phyloP scores from a whole-genome alignment of 495 filamentous ascomycete species.

The Cudoniella acicularis region DNA sequence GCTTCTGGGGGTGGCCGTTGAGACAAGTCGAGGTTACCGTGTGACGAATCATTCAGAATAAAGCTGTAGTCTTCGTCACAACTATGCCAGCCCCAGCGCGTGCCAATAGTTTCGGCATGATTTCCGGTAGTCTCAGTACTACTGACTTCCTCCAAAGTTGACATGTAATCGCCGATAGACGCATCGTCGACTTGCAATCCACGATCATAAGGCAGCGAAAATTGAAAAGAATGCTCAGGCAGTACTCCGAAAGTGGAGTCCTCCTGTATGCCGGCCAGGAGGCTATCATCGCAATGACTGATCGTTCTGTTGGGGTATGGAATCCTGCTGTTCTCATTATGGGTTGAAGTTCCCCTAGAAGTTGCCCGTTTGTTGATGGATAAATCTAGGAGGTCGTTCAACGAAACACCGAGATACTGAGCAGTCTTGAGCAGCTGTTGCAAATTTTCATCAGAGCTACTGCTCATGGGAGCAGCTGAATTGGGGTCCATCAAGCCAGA shows the following conservation, averaged over 20 bases:
- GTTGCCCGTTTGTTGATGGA: not conserved
- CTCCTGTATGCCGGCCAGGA: not conserved
- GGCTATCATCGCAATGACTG: not conserved
- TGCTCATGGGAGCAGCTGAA: not conserved
- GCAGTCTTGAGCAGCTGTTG: not conserved
- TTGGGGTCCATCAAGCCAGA: not conserved
- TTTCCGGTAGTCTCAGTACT: not conserved
- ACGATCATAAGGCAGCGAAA: not conserved
- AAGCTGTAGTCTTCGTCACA: constrained; percentile 11
- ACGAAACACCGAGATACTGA: constrained; percentile 1
- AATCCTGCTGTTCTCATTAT: not conserved
- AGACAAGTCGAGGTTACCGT: not conserved
- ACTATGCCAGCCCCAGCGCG: not conserved
- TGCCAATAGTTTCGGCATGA: not conserved
- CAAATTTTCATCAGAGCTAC: not conserved
- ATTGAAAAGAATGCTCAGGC: not conserved
- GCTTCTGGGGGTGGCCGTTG: not conserved
- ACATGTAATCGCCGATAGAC: not conserved
- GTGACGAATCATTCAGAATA: not conserved
- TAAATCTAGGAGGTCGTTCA: constrained; percentile 3
- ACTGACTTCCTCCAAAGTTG: not conserved
- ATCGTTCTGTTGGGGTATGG: not conserved
- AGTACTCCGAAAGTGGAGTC: not conserved
- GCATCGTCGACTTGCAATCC: not conserved
- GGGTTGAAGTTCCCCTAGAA: not conserved